Percentiles rank a stretch among this genome's conserved stretches.
Evolutionary conservation across 495 filamentous ascomycete genomes (phyloP).

Genomic region (Xylaria intraflava): DNA sequence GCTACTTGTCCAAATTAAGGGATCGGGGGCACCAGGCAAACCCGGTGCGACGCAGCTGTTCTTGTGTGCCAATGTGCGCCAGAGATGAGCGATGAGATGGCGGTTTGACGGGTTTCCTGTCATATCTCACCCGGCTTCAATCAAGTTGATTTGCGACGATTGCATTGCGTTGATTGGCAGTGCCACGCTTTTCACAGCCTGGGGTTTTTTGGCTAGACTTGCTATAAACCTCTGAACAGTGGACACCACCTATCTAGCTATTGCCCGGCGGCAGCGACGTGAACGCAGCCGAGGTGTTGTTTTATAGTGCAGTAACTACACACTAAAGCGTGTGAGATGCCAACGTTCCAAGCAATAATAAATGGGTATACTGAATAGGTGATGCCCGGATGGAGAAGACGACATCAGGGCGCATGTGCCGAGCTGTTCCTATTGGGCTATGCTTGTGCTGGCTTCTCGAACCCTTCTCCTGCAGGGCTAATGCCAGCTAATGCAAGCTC

Average conservation of each 20-base stretch:
- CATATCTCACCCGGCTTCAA: background rate
- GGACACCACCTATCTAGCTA: too few species aligned
- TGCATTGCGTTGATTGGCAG: background rate
- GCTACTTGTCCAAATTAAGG: background rate
- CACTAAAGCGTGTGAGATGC: too few species aligned
- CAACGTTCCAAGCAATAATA: too few species aligned
- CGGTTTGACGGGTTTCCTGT: background rate
- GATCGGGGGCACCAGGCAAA: background rate
- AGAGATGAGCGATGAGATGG: background rate
- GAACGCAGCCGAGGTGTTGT: too few species aligned
- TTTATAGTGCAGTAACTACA: too few species aligned
- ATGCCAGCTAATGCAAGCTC: constrained; percentile 45
- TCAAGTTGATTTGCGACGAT: background rate
- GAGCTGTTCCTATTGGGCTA: background rate
- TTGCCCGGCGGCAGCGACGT: too few species aligned
- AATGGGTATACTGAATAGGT: background rate
- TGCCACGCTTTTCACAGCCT: too few species aligned
- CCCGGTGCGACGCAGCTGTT: background rate
- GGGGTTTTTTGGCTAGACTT: too few species aligned
- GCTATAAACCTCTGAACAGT: too few species aligned
- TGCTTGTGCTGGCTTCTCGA: constrained; percentile 10
- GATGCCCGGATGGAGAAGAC: background rate
- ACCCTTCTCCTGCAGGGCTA: constrained; percentile 29
- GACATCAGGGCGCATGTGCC: background rate
- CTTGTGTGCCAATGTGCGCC: background rate